Conservation (phyloP, 2,329 filamentous ascomycete species). For the Pyrenochaeta sp. region DNA sequence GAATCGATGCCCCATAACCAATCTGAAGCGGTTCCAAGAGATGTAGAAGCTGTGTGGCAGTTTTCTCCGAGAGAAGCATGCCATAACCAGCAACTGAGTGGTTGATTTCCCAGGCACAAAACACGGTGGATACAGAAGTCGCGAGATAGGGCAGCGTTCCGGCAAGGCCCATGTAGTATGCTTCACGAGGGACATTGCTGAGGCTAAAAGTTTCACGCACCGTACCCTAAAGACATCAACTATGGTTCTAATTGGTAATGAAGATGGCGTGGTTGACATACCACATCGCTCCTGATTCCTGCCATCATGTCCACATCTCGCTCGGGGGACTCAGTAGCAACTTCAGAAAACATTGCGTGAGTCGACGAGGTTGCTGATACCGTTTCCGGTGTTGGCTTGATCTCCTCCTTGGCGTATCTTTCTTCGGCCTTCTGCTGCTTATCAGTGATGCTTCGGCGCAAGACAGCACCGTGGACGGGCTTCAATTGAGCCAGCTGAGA, state of each 20-base stretch:
- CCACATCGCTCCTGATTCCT: conserved; percentile 51
- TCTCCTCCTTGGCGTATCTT: conserved; percentile 61
- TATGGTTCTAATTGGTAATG: background rate
- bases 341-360: conserved; percentile 52
- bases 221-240: conserved; percentile 49
- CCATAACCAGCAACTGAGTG: conserved; percentile 69
- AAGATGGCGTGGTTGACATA: conserved; percentile 19
- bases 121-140: conserved; percentile 84
- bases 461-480: conserved; percentile 42
- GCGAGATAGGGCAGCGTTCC: conserved; percentile 72
- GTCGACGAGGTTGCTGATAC: conserved; percentile 67
- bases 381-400: conserved; percentile 67
- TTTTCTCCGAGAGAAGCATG: conserved; percentile 73
- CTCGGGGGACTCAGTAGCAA: conserved; percentile 43
- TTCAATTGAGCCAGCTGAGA: conserved; percentile 40
- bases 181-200: conserved; percentile 55
- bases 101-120: conserved; percentile 83
- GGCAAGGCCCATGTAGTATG: conserved; percentile 61
- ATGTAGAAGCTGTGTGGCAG: conserved; percentile 75
- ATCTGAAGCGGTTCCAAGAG: conserved; percentile 87
- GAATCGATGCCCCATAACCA: conserved; percentile 89
- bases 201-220: conserved; percentile 60
- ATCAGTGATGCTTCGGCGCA: conserved; percentile 55
- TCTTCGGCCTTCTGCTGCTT: conserved; percentile 66
- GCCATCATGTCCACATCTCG: conserved; percentile 57